Evolutionary conservation across 2,329 filamentous ascomycete species (phyloP).

Genomic region (Penicillium oxalicum): DNA sequence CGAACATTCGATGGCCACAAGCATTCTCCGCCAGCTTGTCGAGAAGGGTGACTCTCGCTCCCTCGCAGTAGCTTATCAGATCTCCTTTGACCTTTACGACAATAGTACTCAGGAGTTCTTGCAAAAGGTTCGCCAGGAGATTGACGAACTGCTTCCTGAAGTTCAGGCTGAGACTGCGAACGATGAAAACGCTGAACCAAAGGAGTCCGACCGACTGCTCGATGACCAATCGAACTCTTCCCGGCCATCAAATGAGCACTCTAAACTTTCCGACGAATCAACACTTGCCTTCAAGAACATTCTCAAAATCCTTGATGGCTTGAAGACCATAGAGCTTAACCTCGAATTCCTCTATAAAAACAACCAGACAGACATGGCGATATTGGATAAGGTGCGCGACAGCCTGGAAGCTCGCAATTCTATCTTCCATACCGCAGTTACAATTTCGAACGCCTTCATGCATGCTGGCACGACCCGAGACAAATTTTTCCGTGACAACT

Average conservation of each 20-base stretch:
- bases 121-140: conserved; percentile 74
- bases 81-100: conserved; percentile 96
- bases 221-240: conserved; percentile 43
- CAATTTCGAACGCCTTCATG: conserved; percentile 98
- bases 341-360: conserved; percentile 95
- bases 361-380: conserved; percentile 84
- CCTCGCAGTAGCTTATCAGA: conserved; percentile 86
- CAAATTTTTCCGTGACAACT: conserved; percentile 95
- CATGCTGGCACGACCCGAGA: conserved; percentile 97
- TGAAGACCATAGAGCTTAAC: conserved; percentile 89
- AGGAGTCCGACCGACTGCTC: conserved; percentile 55
- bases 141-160: conserved; percentile 54
- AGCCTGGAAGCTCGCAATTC: conserved; percentile 93
- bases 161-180: conserved; percentile 39
- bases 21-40: conserved; percentile 76
- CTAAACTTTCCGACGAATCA: conserved; percentile 44
- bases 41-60: conserved; percentile 71
- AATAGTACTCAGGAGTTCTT: conserved; percentile 98
- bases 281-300: conserved; percentile 53
- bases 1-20: conserved; percentile 82
- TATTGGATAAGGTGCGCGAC: conserved; percentile 93
- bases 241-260: conserved; percentile 38
- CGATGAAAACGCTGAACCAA: conserved; percentile 47
- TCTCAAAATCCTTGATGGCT: conserved; percentile 67
- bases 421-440: conserved; percentile 96